Conservation (phyloP, 805 yeast species). For the Wickerhamiella azyma region DNA sequence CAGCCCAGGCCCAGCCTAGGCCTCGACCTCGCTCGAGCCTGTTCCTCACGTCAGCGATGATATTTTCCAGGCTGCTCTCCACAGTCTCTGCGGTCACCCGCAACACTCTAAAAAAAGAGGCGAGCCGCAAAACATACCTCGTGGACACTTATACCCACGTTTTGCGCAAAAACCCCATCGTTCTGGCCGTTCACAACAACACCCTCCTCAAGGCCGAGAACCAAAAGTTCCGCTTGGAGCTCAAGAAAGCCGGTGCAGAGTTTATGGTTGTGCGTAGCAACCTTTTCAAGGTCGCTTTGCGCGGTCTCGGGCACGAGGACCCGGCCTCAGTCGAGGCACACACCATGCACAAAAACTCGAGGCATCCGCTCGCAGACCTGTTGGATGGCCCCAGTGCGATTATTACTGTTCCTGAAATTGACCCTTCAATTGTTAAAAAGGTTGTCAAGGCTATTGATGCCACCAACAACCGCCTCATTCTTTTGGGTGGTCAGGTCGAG, state of each 20-base stretch:
- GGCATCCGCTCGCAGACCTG: slow-evolving; percentile 58
- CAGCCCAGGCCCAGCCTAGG: no score
- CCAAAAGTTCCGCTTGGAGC: slow-evolving; percentile 44
- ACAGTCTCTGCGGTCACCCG: not conserved
- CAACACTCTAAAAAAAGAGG: slow-evolving; percentile 45
- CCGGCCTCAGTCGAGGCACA: slow-evolving; percentile 54
- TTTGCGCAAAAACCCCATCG: slow-evolving; percentile 51
- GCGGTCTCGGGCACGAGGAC: slow-evolving; percentile 53
- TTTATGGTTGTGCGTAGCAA: slow-evolving; percentile 55
- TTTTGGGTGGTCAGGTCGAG: slow-evolving; percentile 79
- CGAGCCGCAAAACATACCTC: slow-evolving; percentile 74
- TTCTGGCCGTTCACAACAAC: slow-evolving; percentile 74
- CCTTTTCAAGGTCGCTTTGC: slow-evolving; percentile 61
- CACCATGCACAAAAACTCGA: slow-evolving; percentile 23
- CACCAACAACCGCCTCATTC: slow-evolving; percentile 58
- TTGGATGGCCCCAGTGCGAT: slow-evolving; percentile 80
- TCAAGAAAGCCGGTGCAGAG: slow-evolving; percentile 52
- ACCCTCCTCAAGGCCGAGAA: slow-evolving; percentile 62
- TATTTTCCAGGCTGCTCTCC: not conserved
- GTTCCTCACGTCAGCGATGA: not conserved
- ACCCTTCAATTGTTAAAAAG: slow-evolving; percentile 53
- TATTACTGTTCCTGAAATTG: slow-evolving; percentile 49
- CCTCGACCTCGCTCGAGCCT: no score
- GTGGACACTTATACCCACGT: slow-evolving; percentile 66
- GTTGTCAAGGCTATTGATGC: slow-evolving; percentile 48